Percentiles rank a stretch among this genome's conserved stretches.
Conservation (phyloP, 805 yeast species). For the Saccharomycopsis synnaedendra region DNA sequence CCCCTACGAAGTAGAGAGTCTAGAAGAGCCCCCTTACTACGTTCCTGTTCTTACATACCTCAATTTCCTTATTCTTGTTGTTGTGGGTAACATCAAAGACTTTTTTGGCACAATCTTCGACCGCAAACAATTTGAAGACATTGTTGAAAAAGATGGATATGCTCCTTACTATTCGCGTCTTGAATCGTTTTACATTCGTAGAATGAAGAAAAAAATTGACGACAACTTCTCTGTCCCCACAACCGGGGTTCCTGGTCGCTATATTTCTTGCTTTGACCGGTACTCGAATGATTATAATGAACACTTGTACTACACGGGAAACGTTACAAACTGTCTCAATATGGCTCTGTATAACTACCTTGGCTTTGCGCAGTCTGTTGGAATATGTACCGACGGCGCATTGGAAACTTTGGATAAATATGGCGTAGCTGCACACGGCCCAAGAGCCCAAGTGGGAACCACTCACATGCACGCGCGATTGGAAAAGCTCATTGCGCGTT, state of each 20-base stretch:
- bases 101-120: constrained; percentile 69
- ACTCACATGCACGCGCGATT: constrained; percentile 62
- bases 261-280: constrained; percentile 72
- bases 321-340: constrained; percentile 68
- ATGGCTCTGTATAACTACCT: constrained; percentile 86
- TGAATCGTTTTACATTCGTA: constrained; percentile 86
- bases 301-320: constrained; percentile 65
- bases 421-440: constrained; percentile 73
- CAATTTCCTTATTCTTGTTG: constrained; percentile 71
- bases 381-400: constrained; percentile 78
- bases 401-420: constrained; percentile 48
- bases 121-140: constrained; percentile 51
- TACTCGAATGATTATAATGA: constrained; percentile 51
- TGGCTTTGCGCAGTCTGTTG: constrained; percentile 94
- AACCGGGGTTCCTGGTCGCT: constrained; percentile 96
- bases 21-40: constrained; percentile 79
- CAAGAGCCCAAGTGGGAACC: constrained; percentile 67
- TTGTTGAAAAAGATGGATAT: constrained; percentile 73
- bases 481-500: constrained; percentile 68
- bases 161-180: constrained; percentile 95
- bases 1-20: constrained; percentile 24
- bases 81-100: constrained; percentile 86
- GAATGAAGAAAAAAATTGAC: constrained; percentile 81
- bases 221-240: constrained; percentile 95
- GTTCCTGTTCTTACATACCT: constrained; percentile 75